Conservation (phyloP, 2,329 filamentous ascomycete genomes). For the Cytospora piceae region DNA sequence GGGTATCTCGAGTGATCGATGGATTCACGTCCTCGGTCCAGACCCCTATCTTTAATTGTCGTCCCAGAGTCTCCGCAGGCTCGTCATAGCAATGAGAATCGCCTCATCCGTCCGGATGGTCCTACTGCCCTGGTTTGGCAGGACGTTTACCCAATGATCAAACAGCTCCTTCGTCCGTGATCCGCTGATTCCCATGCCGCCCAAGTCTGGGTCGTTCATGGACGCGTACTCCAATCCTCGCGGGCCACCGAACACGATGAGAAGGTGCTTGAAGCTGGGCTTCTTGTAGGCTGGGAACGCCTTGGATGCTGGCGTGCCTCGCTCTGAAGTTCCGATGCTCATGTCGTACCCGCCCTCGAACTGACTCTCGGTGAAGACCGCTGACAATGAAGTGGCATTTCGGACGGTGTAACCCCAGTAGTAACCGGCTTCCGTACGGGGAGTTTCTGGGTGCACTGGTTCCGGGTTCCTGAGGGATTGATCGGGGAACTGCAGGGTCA, state of each 20-base stretch:
- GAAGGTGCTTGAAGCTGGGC: conserved; percentile 67
- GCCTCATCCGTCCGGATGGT: conserved; percentile 86
- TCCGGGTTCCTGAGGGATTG: conserved; percentile 52
- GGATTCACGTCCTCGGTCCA: background rate
- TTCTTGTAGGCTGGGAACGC: conserved; percentile 50
- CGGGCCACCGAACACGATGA: conserved; percentile 81
- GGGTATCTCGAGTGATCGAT: background rate
- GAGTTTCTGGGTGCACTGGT: conserved; percentile 68
- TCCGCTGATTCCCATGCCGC: conserved; percentile 65
- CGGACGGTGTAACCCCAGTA: conserved; percentile 85
- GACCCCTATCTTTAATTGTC: conserved; percentile 32
- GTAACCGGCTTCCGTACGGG: conserved; percentile 76
- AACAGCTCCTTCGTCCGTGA: conserved; percentile 72
- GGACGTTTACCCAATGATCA: conserved; percentile 81
- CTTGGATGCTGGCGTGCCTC: conserved; percentile 59
- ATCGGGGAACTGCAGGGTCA: conserved; percentile 70
- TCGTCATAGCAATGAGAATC: conserved; percentile 74
- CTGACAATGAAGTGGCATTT: conserved; percentile 66
- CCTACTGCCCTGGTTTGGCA: conserved; percentile 79
- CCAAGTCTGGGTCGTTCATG: conserved; percentile 59
- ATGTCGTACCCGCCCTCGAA: conserved; percentile 81
- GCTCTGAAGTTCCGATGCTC: conserved; percentile 82
- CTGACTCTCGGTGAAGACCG: conserved; percentile 76
- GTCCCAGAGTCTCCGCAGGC: conserved; percentile 64
- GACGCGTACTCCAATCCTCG: conserved; percentile 78